Evolutionary conservation across 2,329 filamentous ascomycete genomes (phyloP).

Genomic region (Sodiomyces alkalinus): DNA sequence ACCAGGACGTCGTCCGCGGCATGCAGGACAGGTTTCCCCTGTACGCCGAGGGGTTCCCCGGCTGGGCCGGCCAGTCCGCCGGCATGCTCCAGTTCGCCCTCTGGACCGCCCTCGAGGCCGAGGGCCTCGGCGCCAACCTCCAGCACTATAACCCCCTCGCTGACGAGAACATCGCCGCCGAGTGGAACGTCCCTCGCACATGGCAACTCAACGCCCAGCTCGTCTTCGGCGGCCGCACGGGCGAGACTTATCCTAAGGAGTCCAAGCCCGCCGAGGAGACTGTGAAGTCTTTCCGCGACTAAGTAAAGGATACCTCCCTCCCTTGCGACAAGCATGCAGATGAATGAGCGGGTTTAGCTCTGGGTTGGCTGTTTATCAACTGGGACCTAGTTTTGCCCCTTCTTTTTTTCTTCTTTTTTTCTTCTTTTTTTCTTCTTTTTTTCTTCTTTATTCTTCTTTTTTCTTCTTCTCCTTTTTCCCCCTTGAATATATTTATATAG

Average conservation of each 20-base stretch:
- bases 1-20: conserved; percentile 48
- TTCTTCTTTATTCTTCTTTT: too few relatives aligned
- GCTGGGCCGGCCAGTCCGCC: conserved; percentile 60
- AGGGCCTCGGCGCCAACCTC: conserved; percentile 75
- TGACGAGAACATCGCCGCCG: conserved; percentile 50
- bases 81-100: conserved; percentile 72
- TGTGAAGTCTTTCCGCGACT: conserved; percentile 48
- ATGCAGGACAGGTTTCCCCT: conserved; percentile 54
- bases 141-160: conserved; percentile 90
- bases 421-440: too few relatives aligned
- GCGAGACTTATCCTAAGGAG: conserved; percentile 44
- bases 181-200: conserved; percentile 54
- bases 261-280: conserved; percentile 50
- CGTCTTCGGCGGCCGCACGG: conserved; percentile 58
- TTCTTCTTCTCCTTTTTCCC: too few relatives aligned
- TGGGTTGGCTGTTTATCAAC: too few relatives aligned
- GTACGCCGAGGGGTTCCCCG: conserved; percentile 68
- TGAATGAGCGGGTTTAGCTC: too few relatives aligned
- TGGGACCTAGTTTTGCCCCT: too few relatives aligned
- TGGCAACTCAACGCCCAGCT: conserved; percentile 76
- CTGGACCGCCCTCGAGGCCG: conserved; percentile 71
- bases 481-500: too few relatives aligned
- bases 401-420: too few relatives aligned
- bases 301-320: too few relatives aligned
- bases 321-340: too few relatives aligned